A percentile compares a stretch with the other conserved stretches of the same genome.
Conservation (phyloP, 2,329 filamentous ascomycete genomes). For the Cladobotryum mycophilum region DNA sequence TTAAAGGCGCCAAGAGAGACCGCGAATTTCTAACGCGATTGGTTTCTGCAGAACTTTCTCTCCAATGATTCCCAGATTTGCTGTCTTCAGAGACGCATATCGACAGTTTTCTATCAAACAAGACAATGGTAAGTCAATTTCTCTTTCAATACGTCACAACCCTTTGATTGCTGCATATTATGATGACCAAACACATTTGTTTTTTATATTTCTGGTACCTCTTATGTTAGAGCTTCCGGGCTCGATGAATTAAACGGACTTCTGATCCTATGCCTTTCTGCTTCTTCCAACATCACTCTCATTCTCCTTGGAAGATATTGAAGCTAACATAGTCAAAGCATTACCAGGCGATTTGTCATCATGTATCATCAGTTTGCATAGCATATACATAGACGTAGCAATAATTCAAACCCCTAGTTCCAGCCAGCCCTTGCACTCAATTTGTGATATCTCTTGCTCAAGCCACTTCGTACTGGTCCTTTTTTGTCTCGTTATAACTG, state of each 20-base stretch:
- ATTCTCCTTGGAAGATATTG: not conserved
- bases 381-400: constrained; percentile 8
- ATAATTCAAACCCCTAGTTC: constrained; percentile 10
- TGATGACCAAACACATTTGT: constrained; percentile 65
- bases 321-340: constrained; percentile 3
- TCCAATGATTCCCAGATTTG: not conserved
- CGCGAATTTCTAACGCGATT: constrained; percentile 2
- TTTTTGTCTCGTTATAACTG: constrained; percentile 7
- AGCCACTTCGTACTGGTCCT: constrained; percentile 1
- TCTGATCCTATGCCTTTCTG: constrained; percentile 52
- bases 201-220: constrained; percentile 84
- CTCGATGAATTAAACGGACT: constrained; percentile 81
- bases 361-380: not conserved
- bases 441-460: constrained; percentile 1
- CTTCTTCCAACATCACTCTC: not conserved
- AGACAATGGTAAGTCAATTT: constrained; percentile 28
- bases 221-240: constrained; percentile 75
- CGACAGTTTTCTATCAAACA: not conserved
- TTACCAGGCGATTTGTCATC: not conserved
- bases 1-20: not conserved
- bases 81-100: not conserved
- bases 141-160: not conserved
- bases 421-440: not conserved
- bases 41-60: not conserved
- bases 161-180: constrained; percentile 24